phyloP scores from a whole-genome alignment of 2,329 filamentous ascomycete species.

The Helicocarpus griseus region DNA sequence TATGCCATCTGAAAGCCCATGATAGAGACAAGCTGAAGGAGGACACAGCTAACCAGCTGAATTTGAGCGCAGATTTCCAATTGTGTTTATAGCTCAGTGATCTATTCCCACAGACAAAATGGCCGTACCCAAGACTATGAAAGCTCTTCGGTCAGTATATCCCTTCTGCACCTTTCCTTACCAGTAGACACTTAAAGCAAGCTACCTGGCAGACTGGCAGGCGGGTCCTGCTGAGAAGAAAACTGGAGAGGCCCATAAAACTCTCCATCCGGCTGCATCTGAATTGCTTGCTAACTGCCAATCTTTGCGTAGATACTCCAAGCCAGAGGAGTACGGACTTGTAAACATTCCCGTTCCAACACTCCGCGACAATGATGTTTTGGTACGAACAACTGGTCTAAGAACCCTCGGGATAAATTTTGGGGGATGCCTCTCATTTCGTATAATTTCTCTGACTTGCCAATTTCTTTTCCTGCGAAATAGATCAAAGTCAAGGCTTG shows the following conservation, averaged over 20 bases:
- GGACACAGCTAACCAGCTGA: neutral
- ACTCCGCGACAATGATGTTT: slow-evolving; percentile 50
- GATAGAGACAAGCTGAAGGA: neutral
- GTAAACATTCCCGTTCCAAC: slow-evolving; percentile 54
- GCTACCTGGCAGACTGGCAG: neutral
- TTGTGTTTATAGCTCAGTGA: neutral
- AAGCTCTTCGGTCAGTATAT: slow-evolving; percentile 48
- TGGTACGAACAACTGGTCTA: slow-evolving; percentile 32
- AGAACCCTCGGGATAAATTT: neutral
- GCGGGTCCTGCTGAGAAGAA: neutral
- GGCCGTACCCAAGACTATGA: slow-evolving; percentile 46
- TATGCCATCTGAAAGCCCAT: neutral
- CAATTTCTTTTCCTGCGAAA: too few species aligned
- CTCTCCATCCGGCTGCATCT: neutral
- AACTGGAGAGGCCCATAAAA: neutral
- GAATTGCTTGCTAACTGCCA: neutral
- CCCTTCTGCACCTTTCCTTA: neutral
- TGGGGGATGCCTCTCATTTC: neutral
- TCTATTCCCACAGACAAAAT: slow-evolving; percentile 17
- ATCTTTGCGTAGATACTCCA: slow-evolving; percentile 41
- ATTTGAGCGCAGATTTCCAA: neutral
- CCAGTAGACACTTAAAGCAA: neutral
- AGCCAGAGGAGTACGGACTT: slow-evolving; percentile 52
- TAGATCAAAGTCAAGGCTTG: slow-evolving; percentile 58
- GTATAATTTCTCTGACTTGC: slow-evolving; percentile 13